Conservation (phyloP, 129 eudicot species). For the Gnaphalium uliginosum region DNA sequence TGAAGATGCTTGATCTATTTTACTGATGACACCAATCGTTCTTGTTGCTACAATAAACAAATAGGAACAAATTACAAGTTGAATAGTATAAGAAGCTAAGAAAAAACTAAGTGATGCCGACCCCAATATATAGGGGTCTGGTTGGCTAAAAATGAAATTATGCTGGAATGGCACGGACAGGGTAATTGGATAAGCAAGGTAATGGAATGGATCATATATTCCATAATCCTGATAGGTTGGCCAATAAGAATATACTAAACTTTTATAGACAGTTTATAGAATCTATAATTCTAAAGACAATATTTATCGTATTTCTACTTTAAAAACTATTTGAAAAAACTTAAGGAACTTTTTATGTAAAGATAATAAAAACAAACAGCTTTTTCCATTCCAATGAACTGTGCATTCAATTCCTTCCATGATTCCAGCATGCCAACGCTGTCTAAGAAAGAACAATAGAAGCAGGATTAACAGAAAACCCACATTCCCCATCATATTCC, state of each 20-base stretch:
- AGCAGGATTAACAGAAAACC: slow-evolving; percentile 26
- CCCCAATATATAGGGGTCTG: not conserved
- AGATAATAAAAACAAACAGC: not conserved
- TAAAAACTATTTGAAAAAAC: not conserved
- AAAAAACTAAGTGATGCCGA: not conserved
- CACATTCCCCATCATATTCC: slow-evolving; percentile 90
- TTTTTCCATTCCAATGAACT: not conserved
- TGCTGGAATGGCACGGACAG: not conserved
- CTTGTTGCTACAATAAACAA: slow-evolving; percentile 65
- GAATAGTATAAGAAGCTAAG: not conserved
- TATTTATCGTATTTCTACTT: not conserved
- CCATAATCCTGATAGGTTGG: not conserved
- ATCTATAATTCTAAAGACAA: not conserved
- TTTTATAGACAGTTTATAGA: not conserved
- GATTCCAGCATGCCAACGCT: not conserved
- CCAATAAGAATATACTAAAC: not conserved
- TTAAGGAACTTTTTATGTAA: not conserved
- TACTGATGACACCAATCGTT: slow-evolving; percentile 95
- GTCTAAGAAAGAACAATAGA: slow-evolving; percentile 2
- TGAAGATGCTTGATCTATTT: slow-evolving; percentile 94
- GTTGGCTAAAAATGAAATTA: not conserved
- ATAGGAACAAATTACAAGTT: slow-evolving; percentile 13
- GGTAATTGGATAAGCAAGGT: not conserved
- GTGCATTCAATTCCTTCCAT: not conserved
- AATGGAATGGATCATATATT: not conserved